phyloP scores from a whole-genome alignment of 1,284 basidiomycete genomes.

The Microbotryomycetes sp. region DNA sequence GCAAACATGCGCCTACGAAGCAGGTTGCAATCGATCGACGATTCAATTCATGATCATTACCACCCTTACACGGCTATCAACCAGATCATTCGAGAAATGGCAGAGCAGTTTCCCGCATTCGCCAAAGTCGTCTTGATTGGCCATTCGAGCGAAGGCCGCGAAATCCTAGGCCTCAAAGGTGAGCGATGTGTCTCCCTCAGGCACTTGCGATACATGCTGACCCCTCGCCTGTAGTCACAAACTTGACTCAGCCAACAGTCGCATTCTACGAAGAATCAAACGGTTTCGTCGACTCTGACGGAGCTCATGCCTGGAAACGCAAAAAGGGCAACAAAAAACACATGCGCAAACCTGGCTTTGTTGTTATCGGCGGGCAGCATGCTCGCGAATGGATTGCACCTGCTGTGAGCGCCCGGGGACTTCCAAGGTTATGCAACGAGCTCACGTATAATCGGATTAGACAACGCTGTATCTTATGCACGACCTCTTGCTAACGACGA shows the following conservation, averaged over 20 bases:
- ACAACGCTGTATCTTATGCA: conserved; percentile 67
- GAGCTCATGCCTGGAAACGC: background rate
- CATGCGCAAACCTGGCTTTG: conserved; percentile 45
- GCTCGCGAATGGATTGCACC: conserved; percentile 52
- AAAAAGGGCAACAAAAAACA: conserved; percentile 8
- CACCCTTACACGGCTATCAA: conserved; percentile 25
- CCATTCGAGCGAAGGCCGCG: conserved; percentile 21
- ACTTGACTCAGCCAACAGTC: background rate
- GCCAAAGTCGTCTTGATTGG: conserved; percentile 20
- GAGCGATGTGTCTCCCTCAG: no score
- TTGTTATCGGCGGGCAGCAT: conserved; percentile 69
- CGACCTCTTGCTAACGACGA: conserved; percentile 51
- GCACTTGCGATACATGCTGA: no score
- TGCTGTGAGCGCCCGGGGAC: conserved; percentile 44
- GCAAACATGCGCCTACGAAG: no score
- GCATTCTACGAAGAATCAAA: background rate
- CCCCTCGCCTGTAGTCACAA: no score
- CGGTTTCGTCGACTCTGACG: background rate
- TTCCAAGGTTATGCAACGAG: conserved; percentile 30
- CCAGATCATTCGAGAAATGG: conserved; percentile 12
- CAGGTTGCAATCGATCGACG: no score
- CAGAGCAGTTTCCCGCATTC: conserved; percentile 14
- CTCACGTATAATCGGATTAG: conserved; percentile 39
- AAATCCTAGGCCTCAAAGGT: conserved; percentile 12
- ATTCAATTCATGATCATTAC: conserved; percentile 27